Base-by-base conservation (phyloP, 2,329 filamentous ascomycete species). In the Microthyrium microscopicum region DNA sequence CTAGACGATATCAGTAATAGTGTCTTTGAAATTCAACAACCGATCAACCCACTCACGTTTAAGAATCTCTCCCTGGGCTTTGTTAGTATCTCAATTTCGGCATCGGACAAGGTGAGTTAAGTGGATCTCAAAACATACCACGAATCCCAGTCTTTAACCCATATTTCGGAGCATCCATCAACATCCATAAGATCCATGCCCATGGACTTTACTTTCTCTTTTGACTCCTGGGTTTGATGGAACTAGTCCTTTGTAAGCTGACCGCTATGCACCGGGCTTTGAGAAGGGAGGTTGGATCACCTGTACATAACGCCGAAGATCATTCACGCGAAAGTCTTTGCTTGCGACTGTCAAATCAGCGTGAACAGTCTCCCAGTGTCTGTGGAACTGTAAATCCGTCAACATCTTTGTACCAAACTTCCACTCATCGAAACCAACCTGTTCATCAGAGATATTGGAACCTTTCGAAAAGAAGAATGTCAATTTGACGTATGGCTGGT, bases 321-420 rank as follows among this genome's bases (percentile, higher is more conserved):
- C 47, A 37, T 39, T 41, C 3, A 42, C 42, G 18, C 46, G 41
- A 40, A 52, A 49, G 11, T 42, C 37, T 31, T 46, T 47, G 7
- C 41, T 41, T 4, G 45, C 47, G 4, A 50, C 40, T 0, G 48
- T 50, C 19, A 51, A 35, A 31, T 52, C 49, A 4, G 48, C 42
- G 29, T 51, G 48, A 3, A 52, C 46, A 17, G 48, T 49, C 32
- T 47, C 47, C 43, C 48, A 51, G 35, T 51, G 49, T 29, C 44
- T 46, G 32, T 51, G 45, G 32, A 52, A 52, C 21, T 49, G 44
- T n/a, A n/a, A n/a, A n/a, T n/a, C n/a, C n/a, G n/a, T n/a, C n/a
- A n/a, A n/a, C n/a, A n/a, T n/a, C n/a, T n/a, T n/a, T n/a, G n/a
- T n/a, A n/a, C n/a, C n/a, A n/a, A n/a, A n/a, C n/a, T n/a, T n/a